A percentile compares a stretch with the other conserved stretches of the same genome.
These are phyloP conservation scores for Oleoguttula mirabilis DNA, from an alignment of 495 filamentous ascomycete species.

Conservation along the genomic window DNA sequence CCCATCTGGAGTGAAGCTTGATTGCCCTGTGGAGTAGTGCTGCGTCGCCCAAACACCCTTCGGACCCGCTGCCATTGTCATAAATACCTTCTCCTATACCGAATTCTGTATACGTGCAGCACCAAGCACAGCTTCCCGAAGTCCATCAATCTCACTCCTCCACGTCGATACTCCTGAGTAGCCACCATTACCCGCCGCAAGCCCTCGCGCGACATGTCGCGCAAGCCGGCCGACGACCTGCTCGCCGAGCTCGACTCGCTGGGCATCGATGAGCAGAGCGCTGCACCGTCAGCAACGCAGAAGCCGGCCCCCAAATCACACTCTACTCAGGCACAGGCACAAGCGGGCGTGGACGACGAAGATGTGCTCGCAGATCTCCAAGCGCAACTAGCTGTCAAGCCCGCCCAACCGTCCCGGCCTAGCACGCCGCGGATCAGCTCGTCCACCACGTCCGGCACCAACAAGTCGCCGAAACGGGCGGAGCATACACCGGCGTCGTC, in stretches of 20 bases:
- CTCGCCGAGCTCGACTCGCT: conserved; percentile 71
- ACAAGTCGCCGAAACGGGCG: conserved; percentile 44
- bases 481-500: conserved; percentile 45
- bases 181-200: neutral
- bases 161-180: no score
- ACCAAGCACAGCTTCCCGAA: no score
- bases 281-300: conserved; percentile 30
- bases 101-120: no score
- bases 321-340: neutral
- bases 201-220: conserved; percentile 34
- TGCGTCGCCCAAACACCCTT: no score
- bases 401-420: conserved; percentile 49
- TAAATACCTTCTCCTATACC: no score
- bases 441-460: conserved; percentile 38
- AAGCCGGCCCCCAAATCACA: conserved; percentile 1
- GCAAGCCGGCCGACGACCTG: conserved; percentile 63
- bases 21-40: no score
- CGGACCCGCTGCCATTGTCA: no score
- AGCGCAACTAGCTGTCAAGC: conserved; percentile 54
- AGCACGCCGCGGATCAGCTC: conserved; percentile 70
- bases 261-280: conserved; percentile 40
- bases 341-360: conserved; percentile 36
- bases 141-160: no score
- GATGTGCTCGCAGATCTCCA: conserved; percentile 82
- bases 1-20: no score